These are phyloP conservation scores for Chaetomium sp. DNA, from an alignment of 2,329 filamentous ascomycete species.

Conservation along the genomic window DNA sequence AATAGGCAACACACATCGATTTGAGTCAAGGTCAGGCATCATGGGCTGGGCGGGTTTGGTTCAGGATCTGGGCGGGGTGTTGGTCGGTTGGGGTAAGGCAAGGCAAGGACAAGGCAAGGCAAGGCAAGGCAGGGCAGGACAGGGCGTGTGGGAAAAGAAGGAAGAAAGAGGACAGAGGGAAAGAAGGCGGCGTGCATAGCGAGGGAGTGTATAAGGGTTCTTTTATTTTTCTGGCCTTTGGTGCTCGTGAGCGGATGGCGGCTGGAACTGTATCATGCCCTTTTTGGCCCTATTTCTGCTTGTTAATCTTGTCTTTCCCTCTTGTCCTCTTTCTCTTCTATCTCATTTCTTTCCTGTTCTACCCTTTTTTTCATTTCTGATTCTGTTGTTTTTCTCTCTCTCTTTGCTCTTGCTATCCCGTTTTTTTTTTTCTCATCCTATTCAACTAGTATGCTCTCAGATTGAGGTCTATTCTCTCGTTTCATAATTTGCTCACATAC, in stretches of 20 bases:
- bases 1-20: conserved; percentile 11
- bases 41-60: conserved; percentile 3
- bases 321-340: conserved; percentile 27
- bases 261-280: conserved; percentile 25
- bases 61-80: neutral
- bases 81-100: too few relatives aligned
- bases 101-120: neutral
- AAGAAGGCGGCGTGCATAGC: conserved; percentile 19
- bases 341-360: neutral
- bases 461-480: conserved; percentile 19
- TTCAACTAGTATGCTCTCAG: conserved; percentile 11
- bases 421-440: conserved; percentile 12
- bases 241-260: conserved; percentile 19
- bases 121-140: conserved; percentile 3
- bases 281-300: conserved; percentile 24
- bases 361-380: conserved; percentile 16
- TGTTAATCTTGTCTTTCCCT: conserved; percentile 20
- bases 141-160: conserved; percentile 13
- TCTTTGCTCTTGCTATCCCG: conserved; percentile 19
- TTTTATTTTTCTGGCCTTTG: conserved; percentile 17
- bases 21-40: neutral
- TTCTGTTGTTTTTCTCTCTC: neutral
- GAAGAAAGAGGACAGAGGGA: neutral
- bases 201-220: conserved; percentile 22
- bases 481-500: conserved; percentile 3